Base-by-base conservation (phyloP, 352 stramenopile species). In the Phytopythium oedochilum region DNA sequence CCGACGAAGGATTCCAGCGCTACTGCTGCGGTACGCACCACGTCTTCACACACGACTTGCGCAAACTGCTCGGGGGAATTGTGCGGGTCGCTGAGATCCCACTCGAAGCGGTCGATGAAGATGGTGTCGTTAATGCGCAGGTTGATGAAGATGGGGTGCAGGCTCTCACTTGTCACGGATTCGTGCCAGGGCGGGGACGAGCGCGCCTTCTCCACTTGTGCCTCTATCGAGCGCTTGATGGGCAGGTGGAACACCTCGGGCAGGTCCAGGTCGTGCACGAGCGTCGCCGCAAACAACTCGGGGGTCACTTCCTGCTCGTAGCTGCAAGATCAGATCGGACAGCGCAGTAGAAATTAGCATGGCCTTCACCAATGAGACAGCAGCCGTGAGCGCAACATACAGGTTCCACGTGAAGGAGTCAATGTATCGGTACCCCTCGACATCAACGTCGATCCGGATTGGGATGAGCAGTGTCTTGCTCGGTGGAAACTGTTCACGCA, bases 141-240 rank as follows among this genome's bases (percentile, higher is more conserved):
- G 59, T 92, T 92, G 64, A 92, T 86, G 56, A 76, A 88, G 38
- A 92, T 90, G 23, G 79, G 83, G 39, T 89, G 74, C 34, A 92
- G 65, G 59, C 75, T 88, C 62, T 89, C 77, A 15, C 22, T 62
- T 15, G 63, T 67, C 15, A 86, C 73, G 1, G 77, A 71, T 40
- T 81, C 70, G 39, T 79, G 65, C 77, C 76, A 87, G 10, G 78
- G 78, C 18, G 86, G 35, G 10, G 64, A 72, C 23, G 67, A 71
- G 48, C 81, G 72, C 20, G 75, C 72, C 35, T 87, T 86, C 34
- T 84, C 79, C 20, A 92, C 72, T 60, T 92, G 83, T 17, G 78
- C 70, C 36, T 83, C 63, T 43, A 90, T 86, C 5, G 80, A 83
- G 14, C 63, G 70, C 10, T 67, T 67, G 39, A 92, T 88, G 11